Evolutionary conservation across 1,284 basidiomycete genomes (phyloP), one percentile per base, ranked within the genome.

Genomic region (Cryptococcus amylolentus): DNA sequence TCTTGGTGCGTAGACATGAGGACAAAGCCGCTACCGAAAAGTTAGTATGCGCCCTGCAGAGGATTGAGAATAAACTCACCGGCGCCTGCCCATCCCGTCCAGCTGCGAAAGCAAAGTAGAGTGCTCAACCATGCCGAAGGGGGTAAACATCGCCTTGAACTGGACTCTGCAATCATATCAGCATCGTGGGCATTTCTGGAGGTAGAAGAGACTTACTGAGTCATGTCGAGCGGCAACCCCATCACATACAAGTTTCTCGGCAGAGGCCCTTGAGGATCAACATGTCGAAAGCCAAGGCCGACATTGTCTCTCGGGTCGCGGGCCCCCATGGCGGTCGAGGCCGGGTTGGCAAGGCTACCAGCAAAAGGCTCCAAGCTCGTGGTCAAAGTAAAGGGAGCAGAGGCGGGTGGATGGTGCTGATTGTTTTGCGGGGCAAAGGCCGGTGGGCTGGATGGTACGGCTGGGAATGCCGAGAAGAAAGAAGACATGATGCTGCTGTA

Each of bases 241-340:
- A 73, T 66, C 18, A 76, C 56, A 49, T 76, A 76, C 14, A 76
- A 65, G 56, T 76, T 76, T 42, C 73, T 60, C 0, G 71, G 69
- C 16, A 69, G 57, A 2, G 62, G 56, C 5, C 61, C 60, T 18
- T 55, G 43, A 0, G 58, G 56, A 45, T 62, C 58, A 16, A 62
- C 20, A 54, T 61, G 63, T 40, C 57, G 40, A 37, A 57, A 64
- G 2, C 62, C 60, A 37, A 62, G 23, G 7, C 58, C 52, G 14
- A 49, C 37, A 26, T 28, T 38, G 37, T 52, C 51, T 9, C 49
- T 16, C 12, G 18, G 31, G 7, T 26, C 26, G 10, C 27, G 26
- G 9, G 45, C 46, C 14, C 46, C 9, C 5, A 35, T 16, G 27
- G 46, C 27, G 27, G 31, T n/a, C 12, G 42, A 10, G 42, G 1